Percentiles rank a stretch among this genome's conserved stretches.
Evolutionary conservation across 2,329 filamentous ascomycete species (phyloP).

Genomic region (Sarocladium strictum): DNA sequence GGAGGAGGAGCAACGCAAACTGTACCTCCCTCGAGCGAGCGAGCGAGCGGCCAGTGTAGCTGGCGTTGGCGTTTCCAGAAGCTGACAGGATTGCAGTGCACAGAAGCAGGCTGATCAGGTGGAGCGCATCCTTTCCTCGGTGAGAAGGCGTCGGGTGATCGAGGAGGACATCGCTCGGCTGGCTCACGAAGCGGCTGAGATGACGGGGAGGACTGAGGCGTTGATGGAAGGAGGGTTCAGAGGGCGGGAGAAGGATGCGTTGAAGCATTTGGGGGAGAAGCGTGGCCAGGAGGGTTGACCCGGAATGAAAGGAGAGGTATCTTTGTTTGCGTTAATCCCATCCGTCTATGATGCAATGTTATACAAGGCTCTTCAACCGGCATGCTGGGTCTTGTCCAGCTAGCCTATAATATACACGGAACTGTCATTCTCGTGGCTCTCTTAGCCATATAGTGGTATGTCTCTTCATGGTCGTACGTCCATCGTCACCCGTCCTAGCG

Average conservation of each 20-base stretch:
- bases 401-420: too few species aligned
- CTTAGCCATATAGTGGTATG: background rate
- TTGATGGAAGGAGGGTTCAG: conserved; percentile 10
- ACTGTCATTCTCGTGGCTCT: too few species aligned
- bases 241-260: conserved; percentile 5
- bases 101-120: conserved; percentile 7
- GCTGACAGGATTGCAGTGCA: background rate
- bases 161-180: conserved; percentile 7
- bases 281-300: background rate
- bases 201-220: conserved; percentile 8
- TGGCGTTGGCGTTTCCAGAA: too few species aligned
- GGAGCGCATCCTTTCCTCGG: background rate
- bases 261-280: background rate
- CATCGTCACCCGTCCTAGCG: conserved; percentile 18
- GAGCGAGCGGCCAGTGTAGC: too few species aligned
- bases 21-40: conserved; percentile 4
- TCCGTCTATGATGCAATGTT: conserved; percentile 10
- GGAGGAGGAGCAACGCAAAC: background rate
- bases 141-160: conserved; percentile 7
- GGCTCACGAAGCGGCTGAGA: background rate
- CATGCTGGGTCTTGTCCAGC: too few species aligned
- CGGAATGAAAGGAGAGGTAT: conserved; percentile 1
- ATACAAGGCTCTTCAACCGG: conserved; percentile 9
- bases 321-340: background rate
- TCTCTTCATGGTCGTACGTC: background rate